Base-by-base conservation (phyloP, 805 yeast genomes). In the Geotrichum ghanense region DNA sequence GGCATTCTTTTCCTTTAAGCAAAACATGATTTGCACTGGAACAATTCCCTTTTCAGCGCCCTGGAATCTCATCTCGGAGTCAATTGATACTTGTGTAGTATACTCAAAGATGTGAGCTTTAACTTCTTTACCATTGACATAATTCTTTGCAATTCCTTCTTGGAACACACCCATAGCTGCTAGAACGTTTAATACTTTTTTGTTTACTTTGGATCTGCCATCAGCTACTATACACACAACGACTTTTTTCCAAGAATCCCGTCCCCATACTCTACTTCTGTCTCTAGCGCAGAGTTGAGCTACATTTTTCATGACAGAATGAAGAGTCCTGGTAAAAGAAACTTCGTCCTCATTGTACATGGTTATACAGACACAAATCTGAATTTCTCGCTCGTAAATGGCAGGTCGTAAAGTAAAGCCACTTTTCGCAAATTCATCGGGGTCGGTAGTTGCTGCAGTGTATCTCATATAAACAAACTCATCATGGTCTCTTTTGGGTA, bases 151-250 rank as follows among this genome's bases (percentile, higher is more conserved):
- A 64, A 92, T 86, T 44, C 95, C 97, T 52, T 90, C 97, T 63
- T 92, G 99, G 63, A 87, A 92, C 43, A 92, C 85, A 56, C 99
- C 99, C 67, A 94, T 79, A 0, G 97, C 95, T 1, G 96, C 88
- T 48, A 92, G 71, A 42, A 85, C 76, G 63, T 90, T 95, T 41
- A 92, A 67, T 1, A 89, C 90, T 17, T 95, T 83, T 21, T 84
- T 84, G 56, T 79, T 74, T 42, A 92, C 81, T 59, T 90, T 90
- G 49, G 83, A 78, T 66, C 99, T 79, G 56, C 99, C 99, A 67
- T 92, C 99, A 43, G 95, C 79, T 20, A 92, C 84, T 56, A 92
- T 81, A 48, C 85, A 71, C 12, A 92, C 96, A 46, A 90, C 96
- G 19, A 92, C 81, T 65, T 90, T 92, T 60, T 92, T 88, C 99